Base-by-base conservation (phyloP, 345 rosid genomes). In the Iberis pinnata region DNA sequence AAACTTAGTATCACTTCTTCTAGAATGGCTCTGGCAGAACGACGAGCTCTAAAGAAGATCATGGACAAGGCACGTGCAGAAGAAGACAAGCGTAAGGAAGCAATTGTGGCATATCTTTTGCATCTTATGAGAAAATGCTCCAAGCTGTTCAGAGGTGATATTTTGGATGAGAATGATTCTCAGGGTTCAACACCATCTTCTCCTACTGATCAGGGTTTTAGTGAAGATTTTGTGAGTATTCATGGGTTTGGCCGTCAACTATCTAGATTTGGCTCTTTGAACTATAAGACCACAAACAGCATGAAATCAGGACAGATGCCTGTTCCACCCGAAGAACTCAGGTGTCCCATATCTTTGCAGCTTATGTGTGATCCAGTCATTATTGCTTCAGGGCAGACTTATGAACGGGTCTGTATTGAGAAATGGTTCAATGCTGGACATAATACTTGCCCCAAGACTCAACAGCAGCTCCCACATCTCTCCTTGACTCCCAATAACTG, bases 31-130 rank as follows among this genome's bases (percentile, higher is more conserved):
- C 81, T 93, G 12, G 76, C 84, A 0, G 99, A 93, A 78, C 72
- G 97, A 80, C 72, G 99, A 50, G 89, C 94, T 53, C 76, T 93
- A 36, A 93, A 84, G 75, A 88, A 93, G 65, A 95, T 93, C 36
- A 68, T 93, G 37, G 97, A 93, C 41, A 80, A 79, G 72, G 97
- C 99, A 67, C 86, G 95, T 7, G 69, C 64, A 4, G 99, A 93
- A 77, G 99, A 93, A 71, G 97, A 93, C 75, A 86, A 93, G 64
- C 82, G 95, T n/a, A 93, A 88, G 61, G 99, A 93, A 56, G 86
- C 97, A 5, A 93, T 93, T 18, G 97, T 86, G 38, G 95, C 95
- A 17, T 93, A 80, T 75, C 95, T 93, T 31, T 78, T 93, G 50
- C 86, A 79, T 66, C 89, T 93, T 35, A 84, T 93, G 89, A 78